A percentile compares a stretch with the other conserved stretches of the same genome.
These are phyloP conservation scores for Erythrophleum ivorense DNA, from an alignment of 331 rosid species.

Conservation along the genomic window DNA sequence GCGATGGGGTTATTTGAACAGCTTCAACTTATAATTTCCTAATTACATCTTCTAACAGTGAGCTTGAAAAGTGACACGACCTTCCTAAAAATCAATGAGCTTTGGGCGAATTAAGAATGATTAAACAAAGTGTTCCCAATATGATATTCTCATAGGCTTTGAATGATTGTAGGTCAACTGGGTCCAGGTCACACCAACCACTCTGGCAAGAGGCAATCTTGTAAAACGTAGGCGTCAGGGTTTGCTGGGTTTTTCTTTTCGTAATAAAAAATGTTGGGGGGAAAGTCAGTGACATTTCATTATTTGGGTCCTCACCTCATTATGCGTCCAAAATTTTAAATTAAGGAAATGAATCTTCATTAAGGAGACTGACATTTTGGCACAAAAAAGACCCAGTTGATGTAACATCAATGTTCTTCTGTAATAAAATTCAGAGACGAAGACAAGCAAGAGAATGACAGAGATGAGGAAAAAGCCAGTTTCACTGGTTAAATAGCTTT, in stretches of 20 bases:
- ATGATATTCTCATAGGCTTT: constrained; percentile 35
- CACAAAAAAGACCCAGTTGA: background rate
- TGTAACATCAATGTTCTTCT: background rate
- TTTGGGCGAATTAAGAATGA: constrained; percentile 37
- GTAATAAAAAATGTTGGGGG: background rate
- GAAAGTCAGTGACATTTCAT: constrained; percentile 32
- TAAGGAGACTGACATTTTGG: background rate
- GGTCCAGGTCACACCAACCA: constrained; percentile 39
- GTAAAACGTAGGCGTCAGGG: constrained; percentile 8
- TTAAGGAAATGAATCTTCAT: constrained; percentile 34
- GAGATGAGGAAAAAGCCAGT: background rate
- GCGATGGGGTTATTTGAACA: constrained; percentile 18
- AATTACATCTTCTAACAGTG: constrained; percentile 32
- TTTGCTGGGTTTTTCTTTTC: background rate
- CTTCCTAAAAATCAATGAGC: constrained; percentile 26
- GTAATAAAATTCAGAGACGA: background rate
- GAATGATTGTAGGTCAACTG: constrained; percentile 45
- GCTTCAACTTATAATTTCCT: background rate
- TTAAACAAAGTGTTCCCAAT: constrained; percentile 29
- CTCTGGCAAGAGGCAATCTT: constrained; percentile 27
- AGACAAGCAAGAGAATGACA: background rate
- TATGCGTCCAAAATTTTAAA: constrained; percentile 13
- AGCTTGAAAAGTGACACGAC: constrained; percentile 39
- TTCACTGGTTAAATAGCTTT: background rate
- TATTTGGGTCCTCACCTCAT: constrained; percentile 14